Conservation (phyloP, 768 basidiomycete genomes). For the Lentinula aciculospora region DNA sequence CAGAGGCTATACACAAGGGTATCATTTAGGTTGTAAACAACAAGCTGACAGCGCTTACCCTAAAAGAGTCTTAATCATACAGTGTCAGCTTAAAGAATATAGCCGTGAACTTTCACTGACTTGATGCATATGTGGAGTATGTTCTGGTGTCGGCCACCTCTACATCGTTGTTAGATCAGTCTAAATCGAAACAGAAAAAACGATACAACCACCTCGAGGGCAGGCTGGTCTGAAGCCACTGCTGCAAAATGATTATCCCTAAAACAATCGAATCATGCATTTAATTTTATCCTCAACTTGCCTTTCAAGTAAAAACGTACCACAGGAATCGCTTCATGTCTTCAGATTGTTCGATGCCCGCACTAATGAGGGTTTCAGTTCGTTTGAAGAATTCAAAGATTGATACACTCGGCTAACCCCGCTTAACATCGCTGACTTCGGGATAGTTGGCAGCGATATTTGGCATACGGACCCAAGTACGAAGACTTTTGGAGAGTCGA, state of each 20-base stretch:
- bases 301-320: constrained; percentile 23
- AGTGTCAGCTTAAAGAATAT: constrained; percentile 5
- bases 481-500: background rate
- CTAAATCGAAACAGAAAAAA: background rate
- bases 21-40: background rate
- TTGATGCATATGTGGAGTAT: constrained; percentile 47
- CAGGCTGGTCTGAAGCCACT: constrained; percentile 61
- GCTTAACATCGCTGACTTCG: background rate
- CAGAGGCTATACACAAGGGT: constrained; percentile 40
- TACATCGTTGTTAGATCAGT: constrained; percentile 16
- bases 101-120: constrained; percentile 26
- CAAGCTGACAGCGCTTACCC: constrained; percentile 33
- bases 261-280: constrained; percentile 4
- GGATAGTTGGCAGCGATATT: background rate
- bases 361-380: constrained; percentile 27
- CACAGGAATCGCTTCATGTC: constrained; percentile 74
- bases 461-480: background rate
- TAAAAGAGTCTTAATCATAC: constrained; percentile 42
- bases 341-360: constrained; percentile 63
- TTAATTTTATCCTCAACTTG: background rate
- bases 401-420: background rate
- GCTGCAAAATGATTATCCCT: constrained; percentile 76
- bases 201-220: constrained; percentile 43
- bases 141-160: constrained; percentile 50
- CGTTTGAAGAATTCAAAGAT: background rate